phyloP scores from a whole-genome alignment of 2,329 filamentous ascomycete species.

The Sporothrix schenckii region DNA sequence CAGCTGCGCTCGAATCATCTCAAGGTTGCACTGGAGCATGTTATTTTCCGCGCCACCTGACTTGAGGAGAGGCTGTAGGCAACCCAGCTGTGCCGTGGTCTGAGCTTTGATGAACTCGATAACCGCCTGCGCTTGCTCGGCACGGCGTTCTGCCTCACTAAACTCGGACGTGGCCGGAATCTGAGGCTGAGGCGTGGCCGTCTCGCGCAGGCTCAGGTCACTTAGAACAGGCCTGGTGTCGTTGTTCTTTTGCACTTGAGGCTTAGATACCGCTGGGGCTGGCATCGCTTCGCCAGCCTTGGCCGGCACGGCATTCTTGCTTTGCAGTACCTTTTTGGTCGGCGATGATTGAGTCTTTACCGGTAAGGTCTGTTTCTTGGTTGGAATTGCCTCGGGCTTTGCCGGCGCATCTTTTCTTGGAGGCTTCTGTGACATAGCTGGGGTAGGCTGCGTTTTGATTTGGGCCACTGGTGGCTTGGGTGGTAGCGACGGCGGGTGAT shows the following conservation, averaged over 20 bases:
- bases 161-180: neutral
- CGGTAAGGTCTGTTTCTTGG: neutral
- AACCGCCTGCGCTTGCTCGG: neutral
- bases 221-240: neutral
- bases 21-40: conserved; percentile 11
- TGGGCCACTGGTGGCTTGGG: neutral
- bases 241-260: neutral
- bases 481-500: neutral
- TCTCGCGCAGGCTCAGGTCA: neutral
- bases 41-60: neutral
- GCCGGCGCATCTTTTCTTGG: neutral
- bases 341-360: neutral
- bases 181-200: neutral
- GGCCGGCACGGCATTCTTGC: neutral
- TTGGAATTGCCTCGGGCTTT: neutral
- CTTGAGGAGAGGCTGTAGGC: conserved; percentile 1
- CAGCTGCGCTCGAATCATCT: conserved; percentile 6
- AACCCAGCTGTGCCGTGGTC: neutral
- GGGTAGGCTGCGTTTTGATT: neutral
- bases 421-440: neutral
- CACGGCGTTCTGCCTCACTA: neutral
- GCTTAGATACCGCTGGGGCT: neutral
- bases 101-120: conserved; percentile 1
- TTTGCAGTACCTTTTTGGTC: neutral
- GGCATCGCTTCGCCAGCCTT: neutral